Percentiles rank a stretch among this genome's conserved stretches.
phyloP scores from a whole-genome alignment of 2,329 filamentous ascomycete species.

The Aspergillus brasiliensis region DNA sequence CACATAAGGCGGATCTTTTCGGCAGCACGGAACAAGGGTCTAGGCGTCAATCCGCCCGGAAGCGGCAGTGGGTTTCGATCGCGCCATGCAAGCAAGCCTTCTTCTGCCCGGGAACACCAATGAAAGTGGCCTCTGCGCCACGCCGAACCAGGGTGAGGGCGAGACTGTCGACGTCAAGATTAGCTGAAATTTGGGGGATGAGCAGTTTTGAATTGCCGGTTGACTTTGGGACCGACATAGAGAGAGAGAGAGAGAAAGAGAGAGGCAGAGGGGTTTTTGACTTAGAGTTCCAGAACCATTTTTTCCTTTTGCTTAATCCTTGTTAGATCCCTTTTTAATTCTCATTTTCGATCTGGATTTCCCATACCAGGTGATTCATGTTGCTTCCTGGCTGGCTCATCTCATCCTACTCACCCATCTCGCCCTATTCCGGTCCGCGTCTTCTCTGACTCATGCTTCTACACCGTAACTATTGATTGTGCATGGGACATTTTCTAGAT shows the following conservation, averaged over 20 bases:
- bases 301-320: background rate
- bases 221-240: background rate
- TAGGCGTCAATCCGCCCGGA: slow-evolving; percentile 24
- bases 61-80: slow-evolving; percentile 22
- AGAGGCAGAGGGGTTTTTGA: background rate
- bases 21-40: slow-evolving; percentile 23
- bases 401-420: too few relatives aligned
- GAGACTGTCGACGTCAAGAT: slow-evolving; percentile 19
- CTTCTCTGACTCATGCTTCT: too few relatives aligned
- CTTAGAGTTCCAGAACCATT: slow-evolving; percentile 7
- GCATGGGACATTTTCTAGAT: background rate
- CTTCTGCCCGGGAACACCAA: slow-evolving; percentile 11
- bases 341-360: background rate
- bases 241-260: background rate
- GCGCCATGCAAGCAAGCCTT: slow-evolving; percentile 18
- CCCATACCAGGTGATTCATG: too few relatives aligned
- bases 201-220: background rate
- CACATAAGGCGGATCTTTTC: slow-evolving; percentile 17
- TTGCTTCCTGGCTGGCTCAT: too few relatives aligned
- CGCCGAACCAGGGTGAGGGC: slow-evolving; percentile 8
- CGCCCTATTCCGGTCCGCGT: too few relatives aligned
- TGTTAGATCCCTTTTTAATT: too few relatives aligned
- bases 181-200: background rate
- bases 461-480: background rate
- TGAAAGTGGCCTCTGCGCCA: slow-evolving; percentile 1